Evolutionary conservation across 73 alveolate species (phyloP).

Genomic region (Symbiodinium natans): DNA sequence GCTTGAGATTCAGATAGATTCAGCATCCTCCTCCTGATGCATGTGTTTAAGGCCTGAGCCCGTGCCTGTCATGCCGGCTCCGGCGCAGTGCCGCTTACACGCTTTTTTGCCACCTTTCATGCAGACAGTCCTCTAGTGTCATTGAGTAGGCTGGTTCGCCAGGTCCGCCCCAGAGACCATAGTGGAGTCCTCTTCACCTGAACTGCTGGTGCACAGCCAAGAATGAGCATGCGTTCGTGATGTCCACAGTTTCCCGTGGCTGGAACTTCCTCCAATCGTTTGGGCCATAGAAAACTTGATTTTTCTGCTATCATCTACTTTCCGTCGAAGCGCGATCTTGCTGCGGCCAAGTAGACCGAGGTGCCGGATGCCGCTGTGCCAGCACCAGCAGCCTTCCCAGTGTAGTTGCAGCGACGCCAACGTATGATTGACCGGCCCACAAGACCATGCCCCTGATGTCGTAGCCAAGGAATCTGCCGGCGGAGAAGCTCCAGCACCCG

Average conservation of each 20-base stretch:
- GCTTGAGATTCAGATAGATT: too few relatives aligned
- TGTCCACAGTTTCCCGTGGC: too few relatives aligned
- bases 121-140: neutral
- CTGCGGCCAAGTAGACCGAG: too few relatives aligned
- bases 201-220: slow-evolving; percentile 19
- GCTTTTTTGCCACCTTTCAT: neutral
- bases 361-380: slow-evolving; percentile 81
- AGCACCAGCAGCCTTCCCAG: slow-evolving; percentile 24
- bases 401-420: neutral
- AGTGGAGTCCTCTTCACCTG: slow-evolving; percentile 83
- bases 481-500: slow-evolving; percentile 83
- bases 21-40: neutral
- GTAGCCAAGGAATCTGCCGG: slow-evolving; percentile 53
- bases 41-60: slow-evolving; percentile 22
- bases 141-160: neutral
- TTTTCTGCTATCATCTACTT: too few relatives aligned
- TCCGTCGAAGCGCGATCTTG: too few relatives aligned
- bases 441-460: too few relatives aligned
- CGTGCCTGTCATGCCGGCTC: neutral
- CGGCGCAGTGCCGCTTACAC: slow-evolving; percentile 42
- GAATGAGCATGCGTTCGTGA: too few relatives aligned
- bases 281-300: too few relatives aligned
- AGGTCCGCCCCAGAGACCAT: slow-evolving; percentile 78
- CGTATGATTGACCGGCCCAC: too few relatives aligned
- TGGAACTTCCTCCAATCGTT: too few relatives aligned